Percentiles rank a stretch among this genome's conserved stretches.
Evolutionary conservation across 106 monocot genomes (phyloP).

Genomic region (Dendrobium chrysotoxum): DNA sequence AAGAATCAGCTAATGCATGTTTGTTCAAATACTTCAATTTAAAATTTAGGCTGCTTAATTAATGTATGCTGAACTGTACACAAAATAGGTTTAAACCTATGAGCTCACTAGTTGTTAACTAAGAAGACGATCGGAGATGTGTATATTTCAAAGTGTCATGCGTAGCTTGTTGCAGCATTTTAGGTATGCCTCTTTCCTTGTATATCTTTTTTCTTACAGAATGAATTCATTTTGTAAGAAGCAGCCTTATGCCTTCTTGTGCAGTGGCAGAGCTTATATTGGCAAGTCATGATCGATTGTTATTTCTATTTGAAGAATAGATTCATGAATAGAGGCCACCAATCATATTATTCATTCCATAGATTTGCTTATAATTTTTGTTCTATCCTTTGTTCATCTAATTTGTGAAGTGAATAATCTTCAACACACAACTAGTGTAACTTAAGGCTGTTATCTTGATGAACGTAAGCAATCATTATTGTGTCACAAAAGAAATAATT

Average conservation of each 20-base stretch:
- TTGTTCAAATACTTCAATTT: background rate
- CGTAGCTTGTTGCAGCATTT: background rate
- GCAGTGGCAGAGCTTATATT: too few relatives aligned
- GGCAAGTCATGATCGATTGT: too few relatives aligned
- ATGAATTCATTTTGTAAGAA: background rate
- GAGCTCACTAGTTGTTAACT: background rate
- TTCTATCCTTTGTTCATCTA: background rate
- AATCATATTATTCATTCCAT: background rate
- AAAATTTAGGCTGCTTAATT: background rate
- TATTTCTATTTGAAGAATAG: too few relatives aligned
- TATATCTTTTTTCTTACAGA: background rate
- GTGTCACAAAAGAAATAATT: background rate
- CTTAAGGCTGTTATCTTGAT: background rate
- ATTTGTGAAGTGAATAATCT: background rate
- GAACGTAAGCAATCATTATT: background rate
- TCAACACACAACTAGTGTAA: background rate
- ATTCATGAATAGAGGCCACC: background rate
- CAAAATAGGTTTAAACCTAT: background rate
- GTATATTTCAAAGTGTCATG: background rate
- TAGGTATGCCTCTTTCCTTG: background rate
- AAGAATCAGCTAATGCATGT: background rate
- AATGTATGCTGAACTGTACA: background rate
- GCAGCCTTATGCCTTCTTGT: background rate
- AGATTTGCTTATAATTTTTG: background rate
- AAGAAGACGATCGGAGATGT: background rate